phyloP scores from a whole-genome alignment of 2,329 filamentous ascomycete genomes.

The Neonectria sp. region DNA sequence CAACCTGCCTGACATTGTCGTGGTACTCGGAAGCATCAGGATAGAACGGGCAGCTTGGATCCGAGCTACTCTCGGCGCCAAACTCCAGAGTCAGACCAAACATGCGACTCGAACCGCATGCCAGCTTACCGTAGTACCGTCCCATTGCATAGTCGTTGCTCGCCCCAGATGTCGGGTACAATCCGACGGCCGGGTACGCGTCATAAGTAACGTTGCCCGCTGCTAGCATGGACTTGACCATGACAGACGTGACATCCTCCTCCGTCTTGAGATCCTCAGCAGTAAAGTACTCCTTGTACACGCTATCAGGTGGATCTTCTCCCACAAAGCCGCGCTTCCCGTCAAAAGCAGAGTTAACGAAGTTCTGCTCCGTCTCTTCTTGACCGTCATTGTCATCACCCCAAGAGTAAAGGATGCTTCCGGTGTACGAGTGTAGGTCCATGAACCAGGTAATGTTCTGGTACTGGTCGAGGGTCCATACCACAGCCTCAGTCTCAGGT shows the following conservation, averaged over 20 bases:
- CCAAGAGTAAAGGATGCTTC: constrained; percentile 69
- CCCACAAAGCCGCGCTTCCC: constrained; percentile 64
- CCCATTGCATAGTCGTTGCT: background rate
- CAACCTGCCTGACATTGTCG: constrained; percentile 1
- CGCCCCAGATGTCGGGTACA: background rate
- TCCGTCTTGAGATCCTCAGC: background rate
- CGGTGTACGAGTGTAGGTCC: constrained; percentile 70
- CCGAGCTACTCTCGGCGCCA: background rate
- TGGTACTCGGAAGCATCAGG: background rate
- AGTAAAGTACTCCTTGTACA: constrained; percentile 63
- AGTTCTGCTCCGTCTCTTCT: constrained; percentile 65
- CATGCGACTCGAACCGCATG: background rate
- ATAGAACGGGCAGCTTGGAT: background rate
- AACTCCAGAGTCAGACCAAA: background rate
- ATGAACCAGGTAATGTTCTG: constrained; percentile 69
- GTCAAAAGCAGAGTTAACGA: constrained; percentile 67
- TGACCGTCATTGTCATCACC: constrained; percentile 66
- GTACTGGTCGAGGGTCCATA: constrained; percentile 66
- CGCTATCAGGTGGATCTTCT: constrained; percentile 50
- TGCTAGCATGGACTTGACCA: constrained; percentile 1
- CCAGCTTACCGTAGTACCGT: background rate
- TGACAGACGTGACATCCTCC: background rate
- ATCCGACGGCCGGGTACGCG: background rate
- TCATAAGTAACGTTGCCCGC: background rate
- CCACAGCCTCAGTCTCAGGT: constrained; percentile 69